phyloP scores from a whole-genome alignment of 805 yeast genomes.

The Wickerhamiella azyma region DNA sequence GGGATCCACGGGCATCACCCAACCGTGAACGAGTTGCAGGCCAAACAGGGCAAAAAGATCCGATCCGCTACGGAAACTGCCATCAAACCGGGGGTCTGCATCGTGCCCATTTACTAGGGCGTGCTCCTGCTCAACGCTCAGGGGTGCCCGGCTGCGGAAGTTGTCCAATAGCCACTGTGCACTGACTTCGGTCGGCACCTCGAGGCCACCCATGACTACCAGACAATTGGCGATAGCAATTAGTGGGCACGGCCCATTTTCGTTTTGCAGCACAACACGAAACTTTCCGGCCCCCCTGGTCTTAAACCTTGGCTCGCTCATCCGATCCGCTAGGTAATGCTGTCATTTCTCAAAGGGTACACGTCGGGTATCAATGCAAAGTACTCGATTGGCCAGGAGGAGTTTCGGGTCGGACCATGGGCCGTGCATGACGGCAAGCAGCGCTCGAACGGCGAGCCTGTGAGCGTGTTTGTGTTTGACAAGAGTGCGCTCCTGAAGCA shows the following conservation, averaged over 20 bases:
- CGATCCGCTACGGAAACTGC: slow-evolving; percentile 45
- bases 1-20: slow-evolving; percentile 32
- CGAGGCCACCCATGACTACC: slow-evolving; percentile 32
- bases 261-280: slow-evolving; percentile 54
- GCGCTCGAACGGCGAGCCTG: slow-evolving; percentile 33
- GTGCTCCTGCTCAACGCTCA: background rate
- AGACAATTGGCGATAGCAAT: slow-evolving; percentile 64
- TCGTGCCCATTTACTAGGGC: slow-evolving; percentile 50
- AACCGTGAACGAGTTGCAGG: slow-evolving; percentile 64
- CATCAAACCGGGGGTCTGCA: slow-evolving; percentile 56
- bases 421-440: slow-evolving; percentile 68
- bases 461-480: slow-evolving; percentile 77
- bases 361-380: slow-evolving; percentile 25
- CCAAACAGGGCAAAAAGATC: slow-evolving; percentile 46
- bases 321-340: slow-evolving; percentile 11
- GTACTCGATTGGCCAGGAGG: slow-evolving; percentile 57
- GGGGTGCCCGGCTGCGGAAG: background rate
- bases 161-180: background rate
- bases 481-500: slow-evolving; percentile 54
- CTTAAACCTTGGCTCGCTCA: background rate
- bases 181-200: slow-evolving; percentile 6
- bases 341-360: slow-evolving; percentile 19
- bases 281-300: background rate
- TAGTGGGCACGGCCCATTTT: slow-evolving; percentile 81
- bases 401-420: slow-evolving; percentile 74